These are phyloP conservation scores for Acacia confusa DNA, from an alignment of 306 rosid species.

Conservation along the genomic window DNA sequence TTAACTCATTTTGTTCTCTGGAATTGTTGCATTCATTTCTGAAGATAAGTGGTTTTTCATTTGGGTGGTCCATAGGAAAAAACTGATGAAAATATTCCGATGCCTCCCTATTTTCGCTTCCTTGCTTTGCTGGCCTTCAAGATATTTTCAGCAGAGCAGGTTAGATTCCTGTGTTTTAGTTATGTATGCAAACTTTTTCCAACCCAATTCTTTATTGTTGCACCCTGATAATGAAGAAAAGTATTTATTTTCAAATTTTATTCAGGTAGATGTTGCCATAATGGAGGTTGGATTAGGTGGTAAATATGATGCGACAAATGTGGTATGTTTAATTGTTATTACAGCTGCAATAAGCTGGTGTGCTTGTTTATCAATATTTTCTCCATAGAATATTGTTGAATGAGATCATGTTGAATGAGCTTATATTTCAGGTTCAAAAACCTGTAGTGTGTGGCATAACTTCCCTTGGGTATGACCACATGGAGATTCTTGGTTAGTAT, in stretches of 20 bases:
- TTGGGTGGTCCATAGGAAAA: slow-evolving; percentile 51
- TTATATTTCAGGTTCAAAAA: slow-evolving; percentile 47
- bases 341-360: slow-evolving; percentile 6
- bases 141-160: slow-evolving; percentile 93
- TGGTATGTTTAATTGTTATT: slow-evolving; percentile 56
- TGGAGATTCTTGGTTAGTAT: slow-evolving; percentile 97
- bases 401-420: slow-evolving; percentile 18
- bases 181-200: slow-evolving; percentile 14
- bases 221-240: slow-evolving; percentile 1
- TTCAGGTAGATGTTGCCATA: slow-evolving; percentile 92
- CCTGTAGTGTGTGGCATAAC: slow-evolving; percentile 92
- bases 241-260: not conserved
- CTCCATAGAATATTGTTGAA: slow-evolving; percentile 22
- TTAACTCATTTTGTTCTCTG: slow-evolving; percentile 9
- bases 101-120: slow-evolving; percentile 93
- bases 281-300: slow-evolving; percentile 98
- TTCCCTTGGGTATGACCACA: slow-evolving; percentile 97
- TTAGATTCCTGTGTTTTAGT: slow-evolving; percentile 31
- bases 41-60: slow-evolving; percentile 31
- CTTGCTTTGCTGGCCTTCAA: slow-evolving; percentile 97
- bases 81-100: slow-evolving; percentile 60
- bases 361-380: slow-evolving; percentile 27
- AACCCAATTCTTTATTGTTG: slow-evolving; percentile 2
- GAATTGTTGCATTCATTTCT: slow-evolving; percentile 25
- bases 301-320: slow-evolving; percentile 90